These are phyloP conservation scores for Phialemonium atrogriseum DNA, from an alignment of 2,329 filamentous ascomycete species.

Conservation along the genomic window DNA sequence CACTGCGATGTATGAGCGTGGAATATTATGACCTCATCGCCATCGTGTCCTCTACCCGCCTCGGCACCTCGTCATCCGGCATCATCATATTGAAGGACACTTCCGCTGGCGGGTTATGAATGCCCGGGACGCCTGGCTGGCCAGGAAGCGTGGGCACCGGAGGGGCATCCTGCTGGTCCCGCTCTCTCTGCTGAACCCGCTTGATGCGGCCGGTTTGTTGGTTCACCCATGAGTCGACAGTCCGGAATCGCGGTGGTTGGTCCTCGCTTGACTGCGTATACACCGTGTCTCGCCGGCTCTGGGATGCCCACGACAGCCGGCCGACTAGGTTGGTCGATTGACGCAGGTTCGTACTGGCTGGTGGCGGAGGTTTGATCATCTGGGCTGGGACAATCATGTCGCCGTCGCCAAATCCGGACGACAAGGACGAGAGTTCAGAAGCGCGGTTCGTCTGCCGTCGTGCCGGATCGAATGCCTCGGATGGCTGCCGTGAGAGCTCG, in stretches of 20 bases:
- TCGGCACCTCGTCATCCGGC: slow-evolving; percentile 38
- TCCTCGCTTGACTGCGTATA: slow-evolving; percentile 48
- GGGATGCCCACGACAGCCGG: slow-evolving; percentile 27
- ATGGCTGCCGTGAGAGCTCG: slow-evolving; percentile 26
- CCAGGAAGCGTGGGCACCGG: slow-evolving; percentile 31
- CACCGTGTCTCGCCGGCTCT: slow-evolving; percentile 37
- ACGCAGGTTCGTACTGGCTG: slow-evolving; percentile 7
- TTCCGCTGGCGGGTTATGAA: slow-evolving; percentile 31
- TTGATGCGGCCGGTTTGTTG: slow-evolving; percentile 51
- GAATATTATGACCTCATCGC: slow-evolving; percentile 1
- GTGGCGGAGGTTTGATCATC: slow-evolving; percentile 13
- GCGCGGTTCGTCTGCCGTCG: slow-evolving; percentile 28
- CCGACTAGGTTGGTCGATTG: slow-evolving; percentile 12
- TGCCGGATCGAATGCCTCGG: slow-evolving; percentile 25
- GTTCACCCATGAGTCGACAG: slow-evolving; percentile 55
- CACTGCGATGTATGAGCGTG: too few relatives aligned
- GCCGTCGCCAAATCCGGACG: slow-evolving; percentile 56
- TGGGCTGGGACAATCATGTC: slow-evolving; percentile 40
- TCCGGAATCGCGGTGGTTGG: slow-evolving; percentile 45
- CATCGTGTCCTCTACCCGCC: slow-evolving; percentile 27
- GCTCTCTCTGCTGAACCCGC: slow-evolving; percentile 32
- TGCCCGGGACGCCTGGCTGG: slow-evolving; percentile 21
- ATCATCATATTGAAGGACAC: slow-evolving; percentile 42
- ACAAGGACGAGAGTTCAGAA: slow-evolving; percentile 51
- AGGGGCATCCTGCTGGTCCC: slow-evolving; percentile 20